phyloP scores from a whole-genome alignment of 176 grass and related monocot genomes.

The Triticum dicoccoides region DNA sequence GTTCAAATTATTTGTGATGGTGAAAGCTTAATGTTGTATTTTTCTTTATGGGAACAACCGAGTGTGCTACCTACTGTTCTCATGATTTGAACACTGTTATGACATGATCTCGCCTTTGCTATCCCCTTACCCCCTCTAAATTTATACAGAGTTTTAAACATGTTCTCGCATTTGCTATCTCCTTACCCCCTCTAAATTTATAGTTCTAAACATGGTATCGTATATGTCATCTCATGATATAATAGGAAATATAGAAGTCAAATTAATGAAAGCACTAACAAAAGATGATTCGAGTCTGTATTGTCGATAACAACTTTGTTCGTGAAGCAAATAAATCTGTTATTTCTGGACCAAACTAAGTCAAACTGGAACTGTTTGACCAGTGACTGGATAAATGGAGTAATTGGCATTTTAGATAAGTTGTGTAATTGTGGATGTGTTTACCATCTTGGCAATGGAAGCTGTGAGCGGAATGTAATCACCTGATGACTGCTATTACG shows the following conservation, averaged over 20 bases:
- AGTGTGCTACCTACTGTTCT: background rate
- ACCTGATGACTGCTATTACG: conserved; percentile 14
- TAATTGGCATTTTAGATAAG: background rate
- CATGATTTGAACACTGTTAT: conserved; percentile 11
- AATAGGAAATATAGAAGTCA: background rate
- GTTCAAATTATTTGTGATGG: conserved; percentile 9
- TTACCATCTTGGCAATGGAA: background rate
- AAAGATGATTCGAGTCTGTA: conserved; percentile 2
- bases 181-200: background rate
- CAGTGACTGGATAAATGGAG: background rate
- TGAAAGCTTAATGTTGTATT: background rate
- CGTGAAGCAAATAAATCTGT: background rate
- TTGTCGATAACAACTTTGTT: background rate
- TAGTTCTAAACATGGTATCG: background rate
- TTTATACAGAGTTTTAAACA: background rate
- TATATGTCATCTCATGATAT: background rate
- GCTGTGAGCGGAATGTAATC: background rate
- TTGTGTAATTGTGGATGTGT: background rate
- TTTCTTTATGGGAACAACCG: background rate
- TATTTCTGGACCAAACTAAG: background rate
- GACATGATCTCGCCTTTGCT: background rate
- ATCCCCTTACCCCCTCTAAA: background rate
- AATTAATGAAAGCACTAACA: background rate
- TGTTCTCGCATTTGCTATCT: background rate
- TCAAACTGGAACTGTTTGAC: too few species aligned